Evolutionary conservation across 2,329 filamentous ascomycete genomes (phyloP), one percentile per base, ranked within the genome.

Genomic region (Fusarium duplospermum): DNA sequence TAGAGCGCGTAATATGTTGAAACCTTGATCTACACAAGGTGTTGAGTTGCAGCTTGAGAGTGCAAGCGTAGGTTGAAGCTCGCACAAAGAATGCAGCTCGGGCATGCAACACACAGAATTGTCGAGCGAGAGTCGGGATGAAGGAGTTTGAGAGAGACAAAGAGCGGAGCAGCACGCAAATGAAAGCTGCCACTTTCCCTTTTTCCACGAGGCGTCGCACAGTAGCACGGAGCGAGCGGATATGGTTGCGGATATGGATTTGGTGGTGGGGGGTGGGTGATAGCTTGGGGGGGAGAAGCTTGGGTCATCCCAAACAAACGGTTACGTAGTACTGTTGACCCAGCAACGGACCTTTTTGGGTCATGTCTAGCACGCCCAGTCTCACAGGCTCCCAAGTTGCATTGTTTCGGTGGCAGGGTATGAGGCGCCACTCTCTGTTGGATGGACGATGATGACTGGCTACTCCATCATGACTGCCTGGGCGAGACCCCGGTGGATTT

Each of bases 321-420:
- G 52, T 73, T 75, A 74, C 71, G 69, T 74, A 40, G 64, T n/a
- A 31, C n/a, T 16, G 72, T 74, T 74, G 72, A 67, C 72, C 63
- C 59, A 22, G 50, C 72, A 74, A 74, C 72, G n/a, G 6, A 10
- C 33, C 14, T 10, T 38, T 65, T 59, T 52, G 20, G 64, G 69
- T 38, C 68, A 69, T 33, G 42, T 52, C 62, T 61, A 62, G 59
- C 62, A 66, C 62, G 65, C 63, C 63, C 18, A 35, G 70, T 62
- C 70, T 64, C 29, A 68, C 62, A 45, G 36, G 10, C 52, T 58
- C 47, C 62, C 62, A 66, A 65, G 60, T 62, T 64, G 59, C 65
- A 59, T 72, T 74, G 71, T 74, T 75, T 72, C 59, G 65, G 33
- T 62, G 45, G 40, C 69, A 58, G 27, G 62, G 61, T 22, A n/a